A percentile compares a stretch with the other conserved stretches of the same genome.
Evolutionary conservation across 257 asterid genomes (phyloP).

Genomic region (Plantago ovata): DNA sequence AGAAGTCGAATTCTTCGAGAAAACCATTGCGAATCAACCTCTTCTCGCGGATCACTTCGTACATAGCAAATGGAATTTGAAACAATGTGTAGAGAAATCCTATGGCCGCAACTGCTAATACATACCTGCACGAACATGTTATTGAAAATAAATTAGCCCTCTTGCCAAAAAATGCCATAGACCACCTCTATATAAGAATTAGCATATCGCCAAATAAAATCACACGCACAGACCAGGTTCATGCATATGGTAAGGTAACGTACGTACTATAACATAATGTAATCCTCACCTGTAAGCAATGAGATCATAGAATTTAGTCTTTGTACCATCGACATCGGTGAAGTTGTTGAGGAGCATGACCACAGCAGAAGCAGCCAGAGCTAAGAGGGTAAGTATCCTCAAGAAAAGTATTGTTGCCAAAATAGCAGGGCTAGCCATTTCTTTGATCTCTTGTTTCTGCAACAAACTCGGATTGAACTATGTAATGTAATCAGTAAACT

Average conservation of each 20-base stretch:
- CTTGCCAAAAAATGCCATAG: no score
- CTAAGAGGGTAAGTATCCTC: conserved; percentile 40
- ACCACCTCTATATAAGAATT: no score
- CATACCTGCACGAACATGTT: conserved; percentile 31
- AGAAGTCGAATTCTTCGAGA: conserved; percentile 48
- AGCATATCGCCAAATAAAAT: no score
- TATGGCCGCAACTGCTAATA: conserved; percentile 33
- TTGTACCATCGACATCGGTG: conserved; percentile 27
- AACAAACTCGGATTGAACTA: not conserved
- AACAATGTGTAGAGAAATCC: conserved; percentile 49
- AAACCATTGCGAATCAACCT: conserved; percentile 41
- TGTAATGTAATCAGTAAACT: not conserved
- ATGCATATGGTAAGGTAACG: no score
- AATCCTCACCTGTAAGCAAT: conserved; percentile 43
- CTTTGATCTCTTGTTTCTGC: not conserved
- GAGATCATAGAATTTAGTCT: conserved; percentile 32
- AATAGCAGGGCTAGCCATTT: conserved; percentile 28
- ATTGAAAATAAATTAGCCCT: no score
- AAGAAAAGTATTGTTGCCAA: conserved; percentile 19
- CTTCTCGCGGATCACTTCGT: conserved; percentile 32
- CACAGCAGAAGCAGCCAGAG: conserved; percentile 38
- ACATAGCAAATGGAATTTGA: conserved; percentile 57
- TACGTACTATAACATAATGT: no score
- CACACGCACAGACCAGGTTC: no score
- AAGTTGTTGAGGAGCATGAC: conserved; percentile 42